Base-by-base conservation (phyloP, 495 filamentous ascomycete genomes). In the Echria macrotheca region DNA sequence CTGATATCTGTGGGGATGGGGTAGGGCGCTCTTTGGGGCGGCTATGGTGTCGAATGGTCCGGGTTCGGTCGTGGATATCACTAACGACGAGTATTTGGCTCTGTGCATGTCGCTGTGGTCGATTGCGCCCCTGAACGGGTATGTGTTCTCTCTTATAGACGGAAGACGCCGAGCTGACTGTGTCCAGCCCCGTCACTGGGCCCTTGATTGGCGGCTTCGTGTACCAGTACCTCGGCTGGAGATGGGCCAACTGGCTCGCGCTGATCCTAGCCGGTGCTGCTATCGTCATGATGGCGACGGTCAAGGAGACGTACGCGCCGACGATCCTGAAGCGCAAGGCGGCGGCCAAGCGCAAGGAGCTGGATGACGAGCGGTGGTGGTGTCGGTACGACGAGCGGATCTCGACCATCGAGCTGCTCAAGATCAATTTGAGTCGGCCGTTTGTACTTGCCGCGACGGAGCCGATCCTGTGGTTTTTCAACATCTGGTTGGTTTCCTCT, bases 401-500 rank as follows among this genome's bases (percentile, higher is more conserved):
- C 14, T 72, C 64, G 11, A 70, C 64, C 6, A 4, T 47, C 12
- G 53, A 63, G 1, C 57, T 73, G 24, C 65, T 95, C 21, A 85
- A 81, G 54, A 61, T 84, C 55, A 91, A 87, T 49, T 68, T 96
- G 2, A 78, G 78, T 28, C 73, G 90, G 4, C 90, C 90, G 0
- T 85, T 94, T 51, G 69, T 85, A 2, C 84, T 95, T 69, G 75
- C 81, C 19, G 78, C 85, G 40, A 89, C 82, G 0, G 90, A 96
- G 49, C 90, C 90, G 0, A 93, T 96, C 48, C 81, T 87, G 66
- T 88, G 75, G 59, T 91, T 91, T 60, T 91, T 87, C 78, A 83
- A 91, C 17, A 65, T 87, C 38, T 76, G 72, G 72, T 74, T n/a
- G 38, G 63, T 47, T 28, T 31, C 26, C 42, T n/a, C 8, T 14